Conservation (phyloP, 2,329 filamentous ascomycete species). For the Calonectria multiphialidica region DNA sequence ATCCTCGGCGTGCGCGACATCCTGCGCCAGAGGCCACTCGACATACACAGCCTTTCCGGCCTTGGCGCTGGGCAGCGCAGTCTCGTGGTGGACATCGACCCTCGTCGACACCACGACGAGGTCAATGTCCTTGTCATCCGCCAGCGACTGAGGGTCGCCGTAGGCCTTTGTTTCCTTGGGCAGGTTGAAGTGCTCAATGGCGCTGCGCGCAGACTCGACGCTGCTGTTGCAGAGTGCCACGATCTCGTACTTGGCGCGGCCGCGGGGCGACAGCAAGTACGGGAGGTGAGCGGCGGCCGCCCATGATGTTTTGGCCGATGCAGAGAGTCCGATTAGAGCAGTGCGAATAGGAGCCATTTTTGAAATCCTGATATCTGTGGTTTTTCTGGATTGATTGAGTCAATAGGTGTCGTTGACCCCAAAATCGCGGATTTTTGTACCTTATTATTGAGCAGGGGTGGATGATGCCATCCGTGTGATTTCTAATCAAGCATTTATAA, state of each 20-base stretch:
- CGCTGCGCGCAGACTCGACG: constrained; percentile 55
- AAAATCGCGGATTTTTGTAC: not conserved
- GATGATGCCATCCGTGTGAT: constrained; percentile 27
- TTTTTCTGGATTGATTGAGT: not conserved
- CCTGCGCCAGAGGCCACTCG: constrained; percentile 69
- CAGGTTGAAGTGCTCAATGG: constrained; percentile 58
- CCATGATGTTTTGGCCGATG: constrained; percentile 65
- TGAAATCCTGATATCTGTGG: too few species aligned
- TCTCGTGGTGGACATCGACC: constrained; percentile 64
- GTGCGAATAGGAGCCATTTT: constrained; percentile 64
- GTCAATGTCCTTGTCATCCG: constrained; percentile 62
- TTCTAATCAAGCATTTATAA: constrained; percentile 33
- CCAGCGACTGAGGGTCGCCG: constrained; percentile 61
- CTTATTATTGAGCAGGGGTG: not conserved
- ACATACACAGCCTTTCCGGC: constrained; percentile 67
- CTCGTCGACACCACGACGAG: constrained; percentile 67
- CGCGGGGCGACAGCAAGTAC: constrained; percentile 63
- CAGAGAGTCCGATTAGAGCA: constrained; percentile 70
- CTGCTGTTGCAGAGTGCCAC: constrained; percentile 66
- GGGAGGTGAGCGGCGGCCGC: constrained; percentile 68
- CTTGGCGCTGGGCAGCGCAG: constrained; percentile 58
- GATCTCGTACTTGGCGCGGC: constrained; percentile 59
- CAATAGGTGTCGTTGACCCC: not conserved
- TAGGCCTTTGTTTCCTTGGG: constrained; percentile 59
- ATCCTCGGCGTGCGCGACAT: constrained; percentile 53